A percentile compares a stretch with the other conserved stretches of the same genome.
Conservation (phyloP, 352 stramenopile genomes). For the Pythium pectinolyticum region DNA sequence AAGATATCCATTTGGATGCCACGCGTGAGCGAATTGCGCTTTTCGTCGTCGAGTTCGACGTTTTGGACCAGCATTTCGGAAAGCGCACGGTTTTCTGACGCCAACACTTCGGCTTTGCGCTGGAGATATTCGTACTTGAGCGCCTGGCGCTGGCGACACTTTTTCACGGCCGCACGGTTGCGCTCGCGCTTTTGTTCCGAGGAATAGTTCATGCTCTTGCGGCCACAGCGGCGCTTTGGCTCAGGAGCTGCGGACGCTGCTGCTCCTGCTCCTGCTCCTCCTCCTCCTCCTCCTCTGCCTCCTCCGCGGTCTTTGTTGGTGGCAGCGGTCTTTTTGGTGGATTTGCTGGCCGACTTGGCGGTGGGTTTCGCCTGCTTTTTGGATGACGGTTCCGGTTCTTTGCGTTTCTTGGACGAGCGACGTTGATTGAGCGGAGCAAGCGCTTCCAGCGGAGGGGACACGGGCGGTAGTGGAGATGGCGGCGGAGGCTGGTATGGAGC, state of each 20-base stretch:
- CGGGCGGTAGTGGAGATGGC: not conserved
- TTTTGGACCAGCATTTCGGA: conserved; percentile 80
- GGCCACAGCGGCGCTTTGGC: conserved; percentile 70
- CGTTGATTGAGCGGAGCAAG: not conserved
- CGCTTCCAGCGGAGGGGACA: not conserved
- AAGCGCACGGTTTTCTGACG: conserved; percentile 64
- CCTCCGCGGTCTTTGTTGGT: not conserved
- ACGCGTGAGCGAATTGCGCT: conserved; percentile 63
- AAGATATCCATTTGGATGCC: conserved; percentile 88
- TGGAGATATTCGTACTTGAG: conserved; percentile 81
- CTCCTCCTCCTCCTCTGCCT: not conserved
- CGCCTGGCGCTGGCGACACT: conserved; percentile 77
- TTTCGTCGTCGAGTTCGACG: conserved; percentile 52
- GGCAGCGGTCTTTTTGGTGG: not conserved
- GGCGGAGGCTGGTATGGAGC: not conserved
- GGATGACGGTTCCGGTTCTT: conserved; percentile 11
- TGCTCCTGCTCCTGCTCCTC: too few species aligned
- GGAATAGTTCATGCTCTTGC: conserved; percentile 88
- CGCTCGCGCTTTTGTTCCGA: conserved; percentile 82
- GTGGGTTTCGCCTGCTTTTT: conserved; percentile 13
- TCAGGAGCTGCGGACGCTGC: too few species aligned
- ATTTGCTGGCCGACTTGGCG: not conserved
- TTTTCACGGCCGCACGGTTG: conserved; percentile 84
- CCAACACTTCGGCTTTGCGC: conserved; percentile 66
- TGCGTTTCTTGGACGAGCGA: conserved; percentile 18